These are phyloP conservation scores for Wickerhamiella galacta DNA, from an alignment of 805 yeast genomes.

Conservation along the genomic window DNA sequence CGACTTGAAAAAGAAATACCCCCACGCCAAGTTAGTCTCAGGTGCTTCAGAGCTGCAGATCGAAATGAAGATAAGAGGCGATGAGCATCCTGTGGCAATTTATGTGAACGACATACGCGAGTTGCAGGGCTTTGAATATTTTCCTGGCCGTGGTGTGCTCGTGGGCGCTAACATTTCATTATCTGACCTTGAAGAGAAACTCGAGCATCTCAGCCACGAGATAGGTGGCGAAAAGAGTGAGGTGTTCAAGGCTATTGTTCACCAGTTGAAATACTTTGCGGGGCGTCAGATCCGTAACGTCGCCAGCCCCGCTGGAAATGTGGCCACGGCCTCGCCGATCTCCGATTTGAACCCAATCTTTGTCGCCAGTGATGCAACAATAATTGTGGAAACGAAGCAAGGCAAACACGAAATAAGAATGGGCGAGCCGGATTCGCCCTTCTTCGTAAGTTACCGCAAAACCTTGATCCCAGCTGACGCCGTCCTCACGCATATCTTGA, in stretches of 20 bases:
- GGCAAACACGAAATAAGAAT: constrained; percentile 22
- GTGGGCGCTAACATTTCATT: constrained; percentile 30
- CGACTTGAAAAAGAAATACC: constrained; percentile 22
- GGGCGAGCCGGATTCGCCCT: constrained; percentile 21
- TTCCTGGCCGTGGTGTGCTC: constrained; percentile 27
- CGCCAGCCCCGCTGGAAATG: constrained; percentile 34
- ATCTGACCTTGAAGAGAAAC: constrained; percentile 25
- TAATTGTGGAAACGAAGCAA: constrained; percentile 23
- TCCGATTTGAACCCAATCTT: constrained; percentile 32
- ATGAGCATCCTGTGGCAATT: constrained; percentile 25
- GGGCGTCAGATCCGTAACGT: constrained; percentile 34
- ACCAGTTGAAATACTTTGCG: constrained; percentile 31
- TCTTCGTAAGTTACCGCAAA: constrained; percentile 29
- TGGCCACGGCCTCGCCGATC: constrained; percentile 34
- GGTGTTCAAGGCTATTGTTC: constrained; percentile 24
- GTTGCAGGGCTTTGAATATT: constrained; percentile 21
- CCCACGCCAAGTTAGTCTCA: constrained; percentile 27
- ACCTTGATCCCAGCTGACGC: constrained; percentile 25
- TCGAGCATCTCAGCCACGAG: constrained; percentile 19
- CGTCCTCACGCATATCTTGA: constrained; percentile 24
- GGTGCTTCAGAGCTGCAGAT: constrained; percentile 35
- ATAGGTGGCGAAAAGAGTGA: constrained; percentile 20
- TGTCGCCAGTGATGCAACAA: constrained; percentile 27
- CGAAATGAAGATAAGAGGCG: constrained; percentile 29
- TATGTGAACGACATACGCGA: constrained; percentile 30